These are phyloP conservation scores for Komagataella kurtzmanii DNA, from an alignment of 805 yeast genomes.

Conservation along the genomic window DNA sequence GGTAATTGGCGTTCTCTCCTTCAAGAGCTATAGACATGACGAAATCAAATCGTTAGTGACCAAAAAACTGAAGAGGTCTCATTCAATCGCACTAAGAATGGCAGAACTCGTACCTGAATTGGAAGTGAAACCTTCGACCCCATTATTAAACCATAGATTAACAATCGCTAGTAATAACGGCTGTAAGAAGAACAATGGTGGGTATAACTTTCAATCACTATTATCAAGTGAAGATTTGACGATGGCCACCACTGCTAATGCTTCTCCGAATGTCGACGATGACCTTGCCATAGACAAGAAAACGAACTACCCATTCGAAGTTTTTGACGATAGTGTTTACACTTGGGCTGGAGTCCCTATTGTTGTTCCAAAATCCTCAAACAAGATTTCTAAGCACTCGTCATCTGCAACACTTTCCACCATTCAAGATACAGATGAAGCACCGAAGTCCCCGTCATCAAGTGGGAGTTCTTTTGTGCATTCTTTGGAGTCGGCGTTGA, in stretches of 20 bases:
- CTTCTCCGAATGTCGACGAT: background rate
- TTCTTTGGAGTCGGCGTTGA: conserved; percentile 11
- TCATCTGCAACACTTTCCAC: background rate
- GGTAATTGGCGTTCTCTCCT: conserved; percentile 16
- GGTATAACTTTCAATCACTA: background rate
- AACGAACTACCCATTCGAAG: conserved; percentile 47
- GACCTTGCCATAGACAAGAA: conserved; percentile 10
- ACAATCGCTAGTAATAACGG: background rate
- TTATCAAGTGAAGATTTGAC: background rate
- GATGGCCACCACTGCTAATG: background rate
- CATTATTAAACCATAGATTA: background rate
- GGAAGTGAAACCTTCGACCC: background rate
- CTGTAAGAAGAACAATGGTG: background rate
- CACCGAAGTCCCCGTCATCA: conserved; percentile 4
- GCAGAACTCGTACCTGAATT: background rate
- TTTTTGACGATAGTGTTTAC: conserved; percentile 55
- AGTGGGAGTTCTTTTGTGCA: conserved; percentile 2
- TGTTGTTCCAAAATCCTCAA: background rate
- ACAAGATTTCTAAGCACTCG: background rate
- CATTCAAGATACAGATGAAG: background rate
- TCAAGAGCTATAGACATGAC: background rate
- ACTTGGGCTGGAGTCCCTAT: conserved; percentile 10
- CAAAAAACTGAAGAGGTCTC: conserved; percentile 8
- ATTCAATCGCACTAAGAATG: background rate
- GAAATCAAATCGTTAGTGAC: background rate